A percentile compares a stretch with the other conserved stretches of the same genome.
phyloP scores from a whole-genome alignment of 169 alveolate species.

The Plasmodium ovale region DNA sequence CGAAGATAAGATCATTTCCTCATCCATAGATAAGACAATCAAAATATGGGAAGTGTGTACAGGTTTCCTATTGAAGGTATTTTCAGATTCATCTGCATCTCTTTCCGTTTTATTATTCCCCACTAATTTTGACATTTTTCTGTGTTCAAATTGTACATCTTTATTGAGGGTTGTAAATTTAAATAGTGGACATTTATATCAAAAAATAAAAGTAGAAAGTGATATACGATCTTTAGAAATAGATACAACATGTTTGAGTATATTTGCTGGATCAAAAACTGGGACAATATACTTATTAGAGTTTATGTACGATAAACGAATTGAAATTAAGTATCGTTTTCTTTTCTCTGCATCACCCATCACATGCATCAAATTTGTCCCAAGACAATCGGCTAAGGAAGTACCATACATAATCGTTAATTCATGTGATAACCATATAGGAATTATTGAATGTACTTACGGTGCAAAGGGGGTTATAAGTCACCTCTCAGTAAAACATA shows the following conservation, averaged over 20 bases:
- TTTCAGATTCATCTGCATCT: constrained; percentile 89
- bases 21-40: constrained; percentile 90
- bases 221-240: constrained; percentile 87
- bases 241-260: constrained; percentile 87
- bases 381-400: constrained; percentile 76
- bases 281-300: constrained; percentile 88
- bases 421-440: constrained; percentile 87
- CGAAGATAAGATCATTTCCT: constrained; percentile 83
- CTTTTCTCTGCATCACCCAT: constrained; percentile 79
- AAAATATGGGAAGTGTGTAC: constrained; percentile 89
- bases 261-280: constrained; percentile 88
- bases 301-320: constrained; percentile 77
- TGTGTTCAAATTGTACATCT: constrained; percentile 87
- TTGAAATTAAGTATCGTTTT: constrained; percentile 35
- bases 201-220: constrained; percentile 87
- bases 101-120: constrained; percentile 89
- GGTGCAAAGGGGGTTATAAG: constrained; percentile 79
- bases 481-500: constrained; percentile 71
- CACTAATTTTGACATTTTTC: constrained; percentile 76
- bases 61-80: constrained; percentile 87
- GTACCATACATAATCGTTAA: constrained; percentile 82
- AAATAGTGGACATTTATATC: constrained; percentile 87
- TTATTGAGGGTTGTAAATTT: constrained; percentile 86
- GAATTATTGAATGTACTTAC: constrained; percentile 86
- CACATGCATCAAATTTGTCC: constrained; percentile 83